Base-by-base conservation (phyloP, 192 early-diverging fungal species). In the Paraglomus brasilianum region DNA sequence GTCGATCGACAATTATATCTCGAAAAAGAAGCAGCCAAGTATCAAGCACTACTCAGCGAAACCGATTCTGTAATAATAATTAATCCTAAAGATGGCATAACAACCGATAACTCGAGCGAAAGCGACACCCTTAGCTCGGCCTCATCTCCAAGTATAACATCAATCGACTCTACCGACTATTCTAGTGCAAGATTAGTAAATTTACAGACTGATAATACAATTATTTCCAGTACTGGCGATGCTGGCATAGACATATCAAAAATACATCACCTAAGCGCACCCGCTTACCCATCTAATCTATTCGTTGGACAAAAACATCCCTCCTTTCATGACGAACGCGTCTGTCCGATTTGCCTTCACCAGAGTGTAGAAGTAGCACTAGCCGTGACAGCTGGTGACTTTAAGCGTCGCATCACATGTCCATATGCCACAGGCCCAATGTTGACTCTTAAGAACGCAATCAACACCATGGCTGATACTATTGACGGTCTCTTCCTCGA, bases 401-500 rank as follows among this genome's bases (percentile, higher is more conserved):
- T 88, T 19, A 84, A 79, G 43, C 80, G 80, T 49, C 80, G 82
- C 21, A 85, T 92, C 8, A 80, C 79, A 0, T 85, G 85, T 7
- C 82, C 85, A n/a, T 80, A 83, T 11, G 75, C 81, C 44, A 36
- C 63, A 4, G 89, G 91, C n/a, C 89, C 89, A 70, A 90, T 92
- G 74, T 60, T 78, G 0, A 85, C 86, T 24, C 77, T 92, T 11
- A 92, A 90, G 70, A 73, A 83, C 19, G 89, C 87, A 1, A 87
- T 92, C 41, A 92, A 92, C 72, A 78, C 70, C 0, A 87, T 92
- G 85, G 88, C 88, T 41, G 87, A 87, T 61, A 66, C 14, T 50
- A 36, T 66, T 39, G 63, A 66, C 6, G n/a, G 30, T 36, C 46
- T 66, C 8, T 48, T 48, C 36, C 11, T 66, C 19, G 83, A 89